Conservation (phyloP, 2,329 filamentous ascomycete species). For the Aureobasidium zeae region DNA sequence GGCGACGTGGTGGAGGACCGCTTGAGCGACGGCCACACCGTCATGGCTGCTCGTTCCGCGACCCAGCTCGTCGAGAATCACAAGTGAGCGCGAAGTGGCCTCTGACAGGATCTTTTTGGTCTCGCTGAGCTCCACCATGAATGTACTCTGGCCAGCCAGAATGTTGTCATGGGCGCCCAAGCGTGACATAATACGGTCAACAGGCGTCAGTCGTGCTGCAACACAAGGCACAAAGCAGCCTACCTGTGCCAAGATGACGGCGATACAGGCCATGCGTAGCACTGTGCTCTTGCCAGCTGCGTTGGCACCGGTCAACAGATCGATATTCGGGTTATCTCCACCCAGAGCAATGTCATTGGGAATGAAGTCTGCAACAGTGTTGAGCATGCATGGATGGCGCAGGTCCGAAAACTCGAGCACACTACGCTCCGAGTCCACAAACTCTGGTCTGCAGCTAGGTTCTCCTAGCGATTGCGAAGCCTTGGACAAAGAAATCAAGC, state of each 20-base stretch:
- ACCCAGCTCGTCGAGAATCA: conserved; percentile 93
- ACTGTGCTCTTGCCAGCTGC: conserved; percentile 96
- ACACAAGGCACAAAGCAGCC: conserved; percentile 83
- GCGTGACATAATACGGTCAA: conserved; percentile 97
- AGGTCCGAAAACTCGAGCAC: conserved; percentile 87
- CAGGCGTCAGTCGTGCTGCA: conserved; percentile 74
- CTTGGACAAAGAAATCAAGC: conserved; percentile 84
- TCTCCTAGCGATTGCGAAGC: conserved; percentile 75
- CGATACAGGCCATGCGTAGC: conserved; percentile 90
- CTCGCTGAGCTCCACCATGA: conserved; percentile 94
- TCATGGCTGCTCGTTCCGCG: conserved; percentile 94
- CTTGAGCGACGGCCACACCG: conserved; percentile 90
- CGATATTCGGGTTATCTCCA: conserved; percentile 72
- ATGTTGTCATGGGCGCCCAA: conserved; percentile 98
- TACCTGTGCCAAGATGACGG: conserved; percentile 95
- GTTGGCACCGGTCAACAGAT: conserved; percentile 88
- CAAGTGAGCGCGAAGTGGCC: conserved; percentile 84
- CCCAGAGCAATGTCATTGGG: conserved; percentile 88
- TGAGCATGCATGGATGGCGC: conserved; percentile 88
- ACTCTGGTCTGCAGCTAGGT: conserved; percentile 80
- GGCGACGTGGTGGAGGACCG: conserved; percentile 91
- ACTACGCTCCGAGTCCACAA: conserved; percentile 63
- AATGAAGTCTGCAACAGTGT: conserved; percentile 85
- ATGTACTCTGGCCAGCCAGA: conserved; percentile 93
- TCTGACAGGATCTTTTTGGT: conserved; percentile 97